Evolutionary conservation across 257 asterid species (phyloP).

Genomic region (Anisodus acutangulus): DNA sequence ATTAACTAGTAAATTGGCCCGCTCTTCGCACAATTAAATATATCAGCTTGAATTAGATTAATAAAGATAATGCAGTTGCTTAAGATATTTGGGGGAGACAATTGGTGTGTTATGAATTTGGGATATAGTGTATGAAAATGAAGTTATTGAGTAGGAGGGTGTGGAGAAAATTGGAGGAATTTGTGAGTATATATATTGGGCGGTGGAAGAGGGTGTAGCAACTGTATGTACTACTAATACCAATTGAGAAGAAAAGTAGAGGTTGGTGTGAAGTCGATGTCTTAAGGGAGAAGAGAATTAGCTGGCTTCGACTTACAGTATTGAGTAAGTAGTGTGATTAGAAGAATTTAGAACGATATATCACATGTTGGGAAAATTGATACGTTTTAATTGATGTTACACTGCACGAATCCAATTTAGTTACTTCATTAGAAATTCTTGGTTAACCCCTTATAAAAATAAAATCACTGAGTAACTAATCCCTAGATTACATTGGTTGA

Average conservation of each 20-base stretch:
- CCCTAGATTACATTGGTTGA: neutral
- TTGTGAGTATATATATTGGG: conserved; percentile 24
- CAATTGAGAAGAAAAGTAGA: neutral
- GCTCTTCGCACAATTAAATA: no score
- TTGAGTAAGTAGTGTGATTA: neutral
- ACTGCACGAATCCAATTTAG: neutral
- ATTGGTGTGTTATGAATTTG: neutral
- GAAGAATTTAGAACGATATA: neutral
- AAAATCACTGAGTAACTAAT: neutral
- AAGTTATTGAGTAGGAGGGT: neutral
- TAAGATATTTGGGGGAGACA: neutral
- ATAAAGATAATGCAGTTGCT: neutral
- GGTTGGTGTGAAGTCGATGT: conserved; percentile 55
- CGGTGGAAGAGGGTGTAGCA: neutral
- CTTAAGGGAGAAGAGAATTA: conserved; percentile 37
- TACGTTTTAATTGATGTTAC: no score
- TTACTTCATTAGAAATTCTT: neutral
- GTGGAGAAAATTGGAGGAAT: neutral
- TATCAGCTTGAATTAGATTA: neutral
- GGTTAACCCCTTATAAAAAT: neutral
- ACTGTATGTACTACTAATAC: no score
- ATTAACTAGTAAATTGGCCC: no score
- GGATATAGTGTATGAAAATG: neutral
- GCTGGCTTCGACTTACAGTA: conserved; percentile 46
- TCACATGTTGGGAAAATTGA: no score